Evolutionary conservation across 1,284 basidiomycete genomes (phyloP).

Genomic region (Paramarasmius palmivorus): DNA sequence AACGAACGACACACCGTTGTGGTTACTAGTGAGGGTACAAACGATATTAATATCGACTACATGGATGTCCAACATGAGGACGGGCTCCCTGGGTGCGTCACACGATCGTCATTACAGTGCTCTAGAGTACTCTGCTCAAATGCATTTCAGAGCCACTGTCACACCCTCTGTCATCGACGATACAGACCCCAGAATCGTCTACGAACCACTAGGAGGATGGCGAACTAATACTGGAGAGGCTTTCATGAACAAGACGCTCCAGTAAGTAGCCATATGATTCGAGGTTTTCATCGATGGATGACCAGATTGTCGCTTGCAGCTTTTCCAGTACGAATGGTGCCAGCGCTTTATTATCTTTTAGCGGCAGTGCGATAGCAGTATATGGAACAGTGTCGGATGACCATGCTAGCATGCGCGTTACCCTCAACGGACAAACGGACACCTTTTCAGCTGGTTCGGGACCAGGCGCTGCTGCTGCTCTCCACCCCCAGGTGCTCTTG

Average conservation of each 20-base stretch:
- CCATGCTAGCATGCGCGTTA: conserved; percentile 46
- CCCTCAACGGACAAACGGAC: conserved; percentile 39
- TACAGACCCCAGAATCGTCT: conserved; percentile 35
- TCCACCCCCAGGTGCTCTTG: conserved; percentile 46
- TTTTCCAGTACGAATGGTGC: conserved; percentile 40
- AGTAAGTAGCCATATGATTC: conserved; percentile 29
- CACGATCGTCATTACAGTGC: conserved; percentile 31
- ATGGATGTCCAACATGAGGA: conserved; percentile 42
- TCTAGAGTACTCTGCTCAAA: not conserved
- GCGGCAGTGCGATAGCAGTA: conserved; percentile 49
- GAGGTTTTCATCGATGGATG: conserved; percentile 2
- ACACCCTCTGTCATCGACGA: conserved; percentile 40
- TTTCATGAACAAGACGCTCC: conserved; percentile 40
- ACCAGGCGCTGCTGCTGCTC: conserved; percentile 25
- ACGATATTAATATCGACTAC: conserved; percentile 49
- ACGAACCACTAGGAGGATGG: conserved; percentile 40
- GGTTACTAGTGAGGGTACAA: conserved; percentile 42
- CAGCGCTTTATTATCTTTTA: conserved; percentile 43
- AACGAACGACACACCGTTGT: conserved; percentile 48
- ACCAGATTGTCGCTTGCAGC: conserved; percentile 27
- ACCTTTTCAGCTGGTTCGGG: conserved; percentile 35
- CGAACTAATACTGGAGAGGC: conserved; percentile 23
- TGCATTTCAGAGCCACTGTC: conserved; percentile 26
- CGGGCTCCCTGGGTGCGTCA: conserved; percentile 36
- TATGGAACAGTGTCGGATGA: conserved; percentile 52